These are phyloP conservation scores for Akanthomyces muscarius DNA, from an alignment of 2,329 filamentous ascomycete species.

Conservation along the genomic window DNA sequence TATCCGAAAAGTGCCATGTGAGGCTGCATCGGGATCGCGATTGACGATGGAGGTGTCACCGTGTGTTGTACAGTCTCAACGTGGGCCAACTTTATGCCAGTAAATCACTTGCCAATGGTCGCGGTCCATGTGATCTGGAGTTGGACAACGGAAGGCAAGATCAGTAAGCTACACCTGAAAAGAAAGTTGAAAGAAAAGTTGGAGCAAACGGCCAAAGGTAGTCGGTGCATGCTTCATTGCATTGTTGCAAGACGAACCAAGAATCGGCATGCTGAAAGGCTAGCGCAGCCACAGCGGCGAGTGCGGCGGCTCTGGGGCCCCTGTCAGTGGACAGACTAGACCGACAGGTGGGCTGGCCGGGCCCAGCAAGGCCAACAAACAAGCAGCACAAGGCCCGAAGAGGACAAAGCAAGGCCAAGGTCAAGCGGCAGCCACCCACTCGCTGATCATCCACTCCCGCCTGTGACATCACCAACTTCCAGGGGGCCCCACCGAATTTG, in stretches of 20 bases:
- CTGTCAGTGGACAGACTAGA: neutral
- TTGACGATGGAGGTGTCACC: too few relatives aligned
- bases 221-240: too few relatives aligned
- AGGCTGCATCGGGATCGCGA: neutral
- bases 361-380: neutral
- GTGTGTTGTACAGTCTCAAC: neutral
- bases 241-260: neutral
- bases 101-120: neutral
- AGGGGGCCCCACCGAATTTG: slow-evolving; percentile 13
- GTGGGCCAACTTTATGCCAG: neutral
- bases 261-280: neutral
- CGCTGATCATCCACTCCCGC: neutral
- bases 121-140: neutral
- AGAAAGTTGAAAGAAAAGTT: neutral
- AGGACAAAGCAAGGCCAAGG: neutral
- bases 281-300: neutral
- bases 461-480: slow-evolving; percentile 14
- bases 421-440: neutral
- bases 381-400: neutral
- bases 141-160: neutral
- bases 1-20: neutral
- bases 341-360: neutral
- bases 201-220: too few relatives aligned
- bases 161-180: neutral
- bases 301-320: neutral